These are phyloP conservation scores for Pontederia paniculata DNA, from an alignment of 176 grass and related monocot genomes.

Conservation along the genomic window DNA sequence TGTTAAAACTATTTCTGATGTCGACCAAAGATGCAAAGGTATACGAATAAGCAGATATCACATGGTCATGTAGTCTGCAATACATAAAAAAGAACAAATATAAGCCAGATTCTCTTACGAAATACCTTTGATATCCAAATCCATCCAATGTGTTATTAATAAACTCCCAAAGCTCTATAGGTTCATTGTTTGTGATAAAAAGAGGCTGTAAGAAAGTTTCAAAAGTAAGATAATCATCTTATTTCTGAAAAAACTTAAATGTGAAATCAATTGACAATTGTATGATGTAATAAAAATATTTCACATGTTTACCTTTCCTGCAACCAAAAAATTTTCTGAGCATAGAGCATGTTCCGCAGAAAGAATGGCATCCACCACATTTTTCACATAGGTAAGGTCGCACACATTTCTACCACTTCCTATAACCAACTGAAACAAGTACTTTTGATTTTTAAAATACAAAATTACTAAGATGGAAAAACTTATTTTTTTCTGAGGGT, in stretches of 20 bases:
- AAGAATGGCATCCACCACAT: slow-evolving; percentile 61
- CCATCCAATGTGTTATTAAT: slow-evolving; percentile 66
- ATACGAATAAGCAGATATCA: too few relatives aligned
- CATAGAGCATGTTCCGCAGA: slow-evolving; percentile 50
- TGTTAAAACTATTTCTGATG: too few relatives aligned
- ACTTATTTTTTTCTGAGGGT: too few relatives aligned
- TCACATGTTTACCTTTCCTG: slow-evolving; percentile 44
- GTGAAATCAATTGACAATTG: neutral
- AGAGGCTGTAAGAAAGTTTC: slow-evolving; percentile 42
- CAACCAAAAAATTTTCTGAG: slow-evolving; percentile 32
- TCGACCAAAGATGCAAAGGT: too few relatives aligned
- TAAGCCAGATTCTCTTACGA: neutral
- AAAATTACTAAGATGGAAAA: neutral
- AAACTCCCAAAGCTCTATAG: slow-evolving; percentile 78
- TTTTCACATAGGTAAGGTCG: slow-evolving; percentile 64
- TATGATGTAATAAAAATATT: too few relatives aligned
- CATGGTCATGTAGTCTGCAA: too few relatives aligned
- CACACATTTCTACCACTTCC: slow-evolving; percentile 47
- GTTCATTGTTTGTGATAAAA: slow-evolving; percentile 80
- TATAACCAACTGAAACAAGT: slow-evolving; percentile 55
- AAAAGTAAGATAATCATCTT: slow-evolving; percentile 3
- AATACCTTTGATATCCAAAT: slow-evolving; percentile 73
- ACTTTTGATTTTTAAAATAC: slow-evolving; percentile 6
- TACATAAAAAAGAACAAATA: too few relatives aligned
- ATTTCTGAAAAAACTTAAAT: neutral